Conservation (phyloP, 2,329 filamentous ascomycete species). For the Lecanicillium sp. region DNA sequence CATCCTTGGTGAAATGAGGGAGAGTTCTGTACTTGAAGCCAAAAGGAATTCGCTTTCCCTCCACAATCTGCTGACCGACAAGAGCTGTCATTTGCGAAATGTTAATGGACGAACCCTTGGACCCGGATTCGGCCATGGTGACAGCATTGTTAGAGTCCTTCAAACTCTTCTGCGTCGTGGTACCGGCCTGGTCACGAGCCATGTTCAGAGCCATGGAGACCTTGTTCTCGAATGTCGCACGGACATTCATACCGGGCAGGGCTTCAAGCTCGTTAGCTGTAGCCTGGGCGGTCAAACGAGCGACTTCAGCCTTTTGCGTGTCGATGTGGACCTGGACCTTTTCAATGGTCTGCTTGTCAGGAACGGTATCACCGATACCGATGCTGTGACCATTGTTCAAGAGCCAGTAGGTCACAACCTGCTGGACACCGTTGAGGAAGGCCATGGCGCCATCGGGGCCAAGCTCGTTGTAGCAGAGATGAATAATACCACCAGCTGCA, state of each 20-base stretch:
- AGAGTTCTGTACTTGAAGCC: conserved; percentile 97
- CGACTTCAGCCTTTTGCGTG: conserved; percentile 75
- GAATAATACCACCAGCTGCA: conserved; percentile 81
- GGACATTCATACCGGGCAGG: conserved; percentile 96
- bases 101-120: conserved; percentile 98
- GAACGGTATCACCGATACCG: conserved; percentile 96
- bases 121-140: conserved; percentile 92
- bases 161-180: conserved; percentile 80
- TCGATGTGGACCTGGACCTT: conserved; percentile 80
- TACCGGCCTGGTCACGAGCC: conserved; percentile 94
- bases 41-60: conserved; percentile 97
- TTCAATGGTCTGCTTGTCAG: conserved; percentile 75
- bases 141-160: conserved; percentile 96
- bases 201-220: conserved; percentile 91
- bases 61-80: conserved; percentile 95
- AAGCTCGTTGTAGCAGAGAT: conserved; percentile 94
- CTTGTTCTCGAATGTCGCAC: conserved; percentile 96
- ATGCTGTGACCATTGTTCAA: conserved; percentile 96
- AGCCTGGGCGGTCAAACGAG: conserved; percentile 66
- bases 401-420: conserved; percentile 95
- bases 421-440: conserved; percentile 94
- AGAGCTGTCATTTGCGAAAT: conserved; percentile 99
- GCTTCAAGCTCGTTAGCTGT: conserved; percentile 84
- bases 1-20: conserved; percentile 98
- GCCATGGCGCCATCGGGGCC: conserved; percentile 79